phyloP scores from a whole-genome alignment of 805 yeast genomes.

The Candida incommunis region DNA sequence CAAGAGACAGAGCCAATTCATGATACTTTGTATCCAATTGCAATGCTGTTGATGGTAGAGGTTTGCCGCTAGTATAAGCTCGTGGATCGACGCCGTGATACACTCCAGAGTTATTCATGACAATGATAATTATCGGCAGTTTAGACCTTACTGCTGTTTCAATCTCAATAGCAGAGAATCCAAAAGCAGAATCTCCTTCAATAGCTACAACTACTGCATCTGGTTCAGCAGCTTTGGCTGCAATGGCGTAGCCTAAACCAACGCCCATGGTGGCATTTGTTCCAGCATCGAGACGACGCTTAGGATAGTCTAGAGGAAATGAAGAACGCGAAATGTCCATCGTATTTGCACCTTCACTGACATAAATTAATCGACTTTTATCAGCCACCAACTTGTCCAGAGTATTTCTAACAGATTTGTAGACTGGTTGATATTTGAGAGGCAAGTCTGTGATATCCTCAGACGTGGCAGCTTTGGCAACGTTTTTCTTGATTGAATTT shows the following conservation, averaged over 20 bases:
- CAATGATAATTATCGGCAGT: conserved; percentile 40
- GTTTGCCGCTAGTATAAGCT: conserved; percentile 14
- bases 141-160: conserved; percentile 48
- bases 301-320: conserved; percentile 38
- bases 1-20: conserved; percentile 37
- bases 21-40: conserved; percentile 45
- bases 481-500: conserved; percentile 18
- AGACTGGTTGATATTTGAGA: conserved; percentile 40
- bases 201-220: conserved; percentile 37
- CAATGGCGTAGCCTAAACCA: conserved; percentile 57
- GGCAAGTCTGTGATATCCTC: conserved; percentile 22
- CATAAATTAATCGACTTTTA: conserved; percentile 24
- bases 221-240: conserved; percentile 37
- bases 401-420: conserved; percentile 31
- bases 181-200: conserved; percentile 70
- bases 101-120: conserved; percentile 65
- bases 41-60: conserved; percentile 46
- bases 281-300: conserved; percentile 52
- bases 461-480: conserved; percentile 16
- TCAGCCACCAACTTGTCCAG: conserved; percentile 16
- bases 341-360: conserved; percentile 66
- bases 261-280: conserved; percentile 71
- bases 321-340: conserved; percentile 59
- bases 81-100: conserved; percentile 43
- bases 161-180: conserved; percentile 59